Conservation (phyloP, 177 flowering plant species). For the Vitis hybrid region DNA sequence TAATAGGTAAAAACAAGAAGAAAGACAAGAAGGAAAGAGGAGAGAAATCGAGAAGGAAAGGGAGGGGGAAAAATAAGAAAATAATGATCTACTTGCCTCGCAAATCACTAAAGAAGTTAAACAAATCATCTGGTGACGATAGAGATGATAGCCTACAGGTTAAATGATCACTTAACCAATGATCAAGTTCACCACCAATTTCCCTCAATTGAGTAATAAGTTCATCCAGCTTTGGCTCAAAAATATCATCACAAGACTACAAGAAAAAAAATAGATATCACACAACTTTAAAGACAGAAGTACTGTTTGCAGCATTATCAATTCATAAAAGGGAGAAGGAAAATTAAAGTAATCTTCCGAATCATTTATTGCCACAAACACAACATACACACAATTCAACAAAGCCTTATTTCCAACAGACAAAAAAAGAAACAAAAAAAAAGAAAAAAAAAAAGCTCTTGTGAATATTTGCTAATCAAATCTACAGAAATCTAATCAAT, state of each 20-base stretch:
- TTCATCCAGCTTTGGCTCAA: constrained; percentile 81
- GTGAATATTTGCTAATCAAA: too few species aligned
- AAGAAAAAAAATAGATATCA: neutral
- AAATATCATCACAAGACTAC: constrained; percentile 73
- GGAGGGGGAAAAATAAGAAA: neutral
- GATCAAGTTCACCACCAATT: constrained; percentile 43
- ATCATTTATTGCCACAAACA: too few species aligned
- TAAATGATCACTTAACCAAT: constrained; percentile 63
- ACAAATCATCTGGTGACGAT: constrained; percentile 80
- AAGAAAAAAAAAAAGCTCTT: too few species aligned
- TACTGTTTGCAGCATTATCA: too few species aligned
- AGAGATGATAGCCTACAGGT: constrained; percentile 52
- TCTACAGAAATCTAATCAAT: too few species aligned
- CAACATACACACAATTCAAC: too few species aligned
- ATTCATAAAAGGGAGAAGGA: too few species aligned
- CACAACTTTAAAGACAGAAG: too few species aligned
- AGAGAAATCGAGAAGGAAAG: neutral
- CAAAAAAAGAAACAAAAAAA: too few species aligned
- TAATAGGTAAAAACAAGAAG: neutral
- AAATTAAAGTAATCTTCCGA: neutral
- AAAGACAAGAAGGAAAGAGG: neutral
- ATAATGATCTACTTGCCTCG: constrained; percentile 49
- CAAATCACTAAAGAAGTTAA: constrained; percentile 63
- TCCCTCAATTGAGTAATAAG: constrained; percentile 60
- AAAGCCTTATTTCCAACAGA: too few species aligned